Evolutionary conservation across 2,329 filamentous ascomycete genomes (phyloP).

Genomic region (Talaromyces sp.): DNA sequence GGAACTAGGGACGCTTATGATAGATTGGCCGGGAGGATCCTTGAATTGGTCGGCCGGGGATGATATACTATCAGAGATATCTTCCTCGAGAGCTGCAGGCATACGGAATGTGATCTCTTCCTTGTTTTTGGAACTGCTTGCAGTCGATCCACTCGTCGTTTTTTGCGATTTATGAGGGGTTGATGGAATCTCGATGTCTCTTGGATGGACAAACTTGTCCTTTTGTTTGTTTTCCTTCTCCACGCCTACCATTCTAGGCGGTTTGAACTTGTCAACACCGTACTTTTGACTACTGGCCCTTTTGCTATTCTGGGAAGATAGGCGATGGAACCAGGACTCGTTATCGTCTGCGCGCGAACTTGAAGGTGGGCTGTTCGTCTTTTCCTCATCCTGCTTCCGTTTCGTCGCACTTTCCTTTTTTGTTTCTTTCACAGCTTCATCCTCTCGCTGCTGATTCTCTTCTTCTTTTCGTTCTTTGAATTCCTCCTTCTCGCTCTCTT

Average conservation of each 20-base stretch:
- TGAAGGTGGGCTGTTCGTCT: not conserved
- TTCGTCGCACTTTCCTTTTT: not conserved
- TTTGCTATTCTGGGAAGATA: not conserved
- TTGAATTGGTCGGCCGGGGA: conserved; percentile 17
- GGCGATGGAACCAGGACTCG: not conserved
- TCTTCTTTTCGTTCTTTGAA: not conserved
- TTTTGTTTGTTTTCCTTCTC: not conserved
- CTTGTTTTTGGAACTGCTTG: not conserved
- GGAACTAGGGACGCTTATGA: conserved; percentile 24
- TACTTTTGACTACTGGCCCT: not conserved
- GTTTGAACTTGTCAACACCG: not conserved
- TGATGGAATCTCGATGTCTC: not conserved
- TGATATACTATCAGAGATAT: not conserved
- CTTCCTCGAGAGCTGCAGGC: conserved; percentile 2
- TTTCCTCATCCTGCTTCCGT: not conserved
- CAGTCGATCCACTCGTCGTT: not conserved
- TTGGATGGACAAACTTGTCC: not conserved
- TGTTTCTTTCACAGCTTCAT: not conserved
- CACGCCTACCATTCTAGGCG: not conserved
- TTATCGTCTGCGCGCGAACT: not conserved
- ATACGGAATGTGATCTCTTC: not conserved
- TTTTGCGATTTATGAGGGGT: not conserved
- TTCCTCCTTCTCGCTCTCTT: conserved; percentile 18
- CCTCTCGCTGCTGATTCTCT: not conserved
- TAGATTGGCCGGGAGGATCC: conserved; percentile 22